Base-by-base conservation (phyloP, 2,329 filamentous ascomycete genomes). In the Pseudopithomyces maydicus region DNA sequence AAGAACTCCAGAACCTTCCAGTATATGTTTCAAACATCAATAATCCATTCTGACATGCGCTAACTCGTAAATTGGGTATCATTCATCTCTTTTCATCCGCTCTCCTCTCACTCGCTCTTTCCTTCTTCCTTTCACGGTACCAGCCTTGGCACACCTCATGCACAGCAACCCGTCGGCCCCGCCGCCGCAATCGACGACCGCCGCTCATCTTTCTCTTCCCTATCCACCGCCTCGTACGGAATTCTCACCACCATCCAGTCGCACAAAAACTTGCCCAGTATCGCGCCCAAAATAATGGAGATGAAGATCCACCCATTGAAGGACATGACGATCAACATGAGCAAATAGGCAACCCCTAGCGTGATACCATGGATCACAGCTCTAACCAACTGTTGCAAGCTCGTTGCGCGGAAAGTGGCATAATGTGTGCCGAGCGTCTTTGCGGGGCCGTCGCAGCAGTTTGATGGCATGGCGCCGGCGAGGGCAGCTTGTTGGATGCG, bases 261-360 rank as follows among this genome's bases (percentile, higher is more conserved):
- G 71, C 91, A 94, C 57, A 90, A 69, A 61, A 92, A 91, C 12
- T 84, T 81, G 15, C 91, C 91, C 5, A 93, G 55, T 62, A 86
- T 91, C 0, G 89, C 86, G 1, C 91, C 91, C 54, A 94, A 84
- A 60, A 94, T 85, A 72, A 95, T 91, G 64, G 87, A 91, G 57
- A 94, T 88, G 73, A 95, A 90, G 61, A 95, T 83, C 75, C 91
- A 95, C 7, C 79, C 84, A 56, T 88, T 87, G 74, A 82, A 88
- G 61, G 86, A 87, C 85, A 88, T 88, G 19, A 84, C 82, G 23
- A 88, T 69, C 78, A 90, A 77, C 91, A 95, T 94, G 67, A 94
- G 75, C 64, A 94, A 86, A 72, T 94, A 95, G 2, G 89, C 90
- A 1, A 92, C 83, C 0, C 85, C 86, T 67, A 94, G 91, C 63